Conservation (phyloP, 2,329 filamentous ascomycete genomes). For the Drechslerella coelobrocha region DNA sequence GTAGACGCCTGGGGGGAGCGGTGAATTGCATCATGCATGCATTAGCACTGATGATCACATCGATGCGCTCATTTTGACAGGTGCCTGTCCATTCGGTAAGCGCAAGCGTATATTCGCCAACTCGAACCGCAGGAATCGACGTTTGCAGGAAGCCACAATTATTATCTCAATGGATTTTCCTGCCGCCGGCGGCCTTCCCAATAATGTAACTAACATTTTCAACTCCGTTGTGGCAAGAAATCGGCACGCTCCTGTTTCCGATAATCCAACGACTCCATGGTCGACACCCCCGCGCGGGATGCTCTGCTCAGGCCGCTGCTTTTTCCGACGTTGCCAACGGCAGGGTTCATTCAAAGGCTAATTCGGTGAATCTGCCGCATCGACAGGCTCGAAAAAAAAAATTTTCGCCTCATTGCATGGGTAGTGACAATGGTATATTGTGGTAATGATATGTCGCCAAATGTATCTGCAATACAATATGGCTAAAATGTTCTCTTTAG, state of each 20-base stretch:
- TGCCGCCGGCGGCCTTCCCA: background rate
- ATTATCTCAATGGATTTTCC: background rate
- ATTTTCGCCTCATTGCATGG: background rate
- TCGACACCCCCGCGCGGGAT: background rate
- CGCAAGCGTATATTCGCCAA: background rate
- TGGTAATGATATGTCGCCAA: too few species aligned
- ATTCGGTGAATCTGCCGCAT: background rate
- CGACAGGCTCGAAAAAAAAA: too few species aligned
- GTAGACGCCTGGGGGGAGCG: background rate
- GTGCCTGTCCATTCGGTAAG: background rate
- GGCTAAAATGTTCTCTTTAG: conserved; percentile 8
- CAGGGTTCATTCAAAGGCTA: background rate
- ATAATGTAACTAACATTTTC: background rate
- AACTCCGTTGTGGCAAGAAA: background rate
- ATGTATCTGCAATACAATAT: background rate
- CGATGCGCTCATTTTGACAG: background rate
- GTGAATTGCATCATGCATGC: background rate
- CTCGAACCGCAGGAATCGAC: background rate
- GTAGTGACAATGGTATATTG: too few species aligned
- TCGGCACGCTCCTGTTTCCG: background rate
- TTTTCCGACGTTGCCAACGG: background rate
- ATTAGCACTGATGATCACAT: background rate
- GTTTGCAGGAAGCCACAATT: background rate
- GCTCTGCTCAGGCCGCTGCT: background rate
- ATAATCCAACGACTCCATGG: background rate